Conservation (phyloP, 305 asterid species). For the Ilex paraguariensis region DNA sequence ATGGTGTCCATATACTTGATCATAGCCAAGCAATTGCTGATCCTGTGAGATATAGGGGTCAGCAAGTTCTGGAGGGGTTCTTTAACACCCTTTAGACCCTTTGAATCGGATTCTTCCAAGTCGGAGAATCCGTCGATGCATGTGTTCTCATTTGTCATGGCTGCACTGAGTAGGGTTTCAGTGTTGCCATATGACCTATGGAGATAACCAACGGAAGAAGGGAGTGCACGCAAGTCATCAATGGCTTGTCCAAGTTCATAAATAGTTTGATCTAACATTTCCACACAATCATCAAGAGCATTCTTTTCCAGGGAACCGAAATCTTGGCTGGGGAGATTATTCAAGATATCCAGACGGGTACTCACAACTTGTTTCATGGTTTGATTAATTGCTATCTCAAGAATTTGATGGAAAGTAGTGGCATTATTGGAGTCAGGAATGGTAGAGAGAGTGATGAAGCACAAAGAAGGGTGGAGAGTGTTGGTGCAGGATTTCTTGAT, state of each 20-base stretch:
- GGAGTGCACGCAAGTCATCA: conserved; percentile 23
- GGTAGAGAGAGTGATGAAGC: conserved; percentile 15
- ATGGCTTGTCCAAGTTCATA: conserved; percentile 45
- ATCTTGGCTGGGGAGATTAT: conserved; percentile 28
- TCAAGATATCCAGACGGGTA: conserved; percentile 13
- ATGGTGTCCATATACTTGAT: conserved; percentile 36
- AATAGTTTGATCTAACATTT: conserved; percentile 52
- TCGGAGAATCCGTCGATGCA: conserved; percentile 64
- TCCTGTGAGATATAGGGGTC: conserved; percentile 61
- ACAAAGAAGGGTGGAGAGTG: conserved; percentile 43
- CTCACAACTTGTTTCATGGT: conserved; percentile 23
- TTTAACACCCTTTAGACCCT: conserved; percentile 18
- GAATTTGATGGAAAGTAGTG: conserved; percentile 7
- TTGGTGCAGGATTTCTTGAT: conserved; percentile 40
- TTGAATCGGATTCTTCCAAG: conserved; percentile 26
- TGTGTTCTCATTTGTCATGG: conserved; percentile 63
- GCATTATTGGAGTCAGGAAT: too few species aligned
- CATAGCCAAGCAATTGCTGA: conserved; percentile 59
- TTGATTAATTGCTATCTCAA: conserved; percentile 29
- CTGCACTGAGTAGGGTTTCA: conserved; percentile 65
- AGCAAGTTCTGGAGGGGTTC: conserved; percentile 30
- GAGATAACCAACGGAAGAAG: conserved; percentile 13
- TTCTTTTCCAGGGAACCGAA: conserved; percentile 15
- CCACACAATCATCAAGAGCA: conserved; percentile 43
- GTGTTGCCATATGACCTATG: conserved; percentile 30